These are phyloP conservation scores for Cordyceps militaris DNA, from an alignment of 2,329 filamentous ascomycete species.

Conservation along the genomic window DNA sequence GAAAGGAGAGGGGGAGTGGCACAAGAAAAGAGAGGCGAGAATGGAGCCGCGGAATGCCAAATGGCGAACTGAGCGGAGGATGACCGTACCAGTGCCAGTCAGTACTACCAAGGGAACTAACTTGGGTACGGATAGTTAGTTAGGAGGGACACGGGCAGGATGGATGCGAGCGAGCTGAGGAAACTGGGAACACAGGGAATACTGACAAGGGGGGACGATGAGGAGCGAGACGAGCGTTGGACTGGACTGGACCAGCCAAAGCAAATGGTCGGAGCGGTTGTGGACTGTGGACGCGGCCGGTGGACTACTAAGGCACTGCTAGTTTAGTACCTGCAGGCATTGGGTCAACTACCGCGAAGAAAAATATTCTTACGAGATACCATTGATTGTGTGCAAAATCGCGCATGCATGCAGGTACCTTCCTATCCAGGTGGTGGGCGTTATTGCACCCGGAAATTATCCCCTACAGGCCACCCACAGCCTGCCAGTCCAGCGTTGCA, in stretches of 20 bases:
- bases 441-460: not conserved
- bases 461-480: too few species aligned
- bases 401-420: too few species aligned
- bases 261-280: not conserved
- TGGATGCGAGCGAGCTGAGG: not conserved
- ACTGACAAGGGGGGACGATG: not conserved
- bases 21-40: slow-evolving; percentile 7
- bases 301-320: too few species aligned
- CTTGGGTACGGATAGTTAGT: too few species aligned
- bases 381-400: too few species aligned
- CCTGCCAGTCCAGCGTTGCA: not conserved
- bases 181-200: not conserved
- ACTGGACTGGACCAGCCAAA: not conserved
- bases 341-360: too few species aligned
- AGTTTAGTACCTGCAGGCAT: too few species aligned
- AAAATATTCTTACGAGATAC: too few species aligned
- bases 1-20: not conserved
- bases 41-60: slow-evolving; percentile 2
- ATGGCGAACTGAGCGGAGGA: not conserved
- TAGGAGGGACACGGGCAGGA: not conserved
- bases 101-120: too few species aligned
- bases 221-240: not conserved
- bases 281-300: too few species aligned
- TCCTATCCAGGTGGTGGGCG: not conserved
- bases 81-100: not conserved